Evolutionary conservation across 306 rosid genomes (phyloP).

Genomic region (Biancaea sappan): DNA sequence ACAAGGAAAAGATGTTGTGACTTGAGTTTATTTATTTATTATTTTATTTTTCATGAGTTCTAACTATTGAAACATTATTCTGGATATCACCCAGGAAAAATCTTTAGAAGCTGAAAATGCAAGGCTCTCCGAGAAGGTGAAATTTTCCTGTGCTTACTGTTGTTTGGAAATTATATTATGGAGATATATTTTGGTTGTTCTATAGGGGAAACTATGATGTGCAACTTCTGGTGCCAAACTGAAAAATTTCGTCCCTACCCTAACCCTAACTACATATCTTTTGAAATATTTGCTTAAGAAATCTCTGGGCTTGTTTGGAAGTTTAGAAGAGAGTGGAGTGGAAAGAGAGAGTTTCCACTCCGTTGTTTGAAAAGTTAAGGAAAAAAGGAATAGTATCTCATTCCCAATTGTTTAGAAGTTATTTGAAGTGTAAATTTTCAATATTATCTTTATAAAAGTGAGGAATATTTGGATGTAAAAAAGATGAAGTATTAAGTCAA

Average conservation of each 20-base stretch:
- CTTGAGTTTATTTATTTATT: too few species aligned
- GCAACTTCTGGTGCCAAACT: not conserved
- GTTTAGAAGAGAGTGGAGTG: not conserved
- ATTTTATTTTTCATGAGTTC: not conserved
- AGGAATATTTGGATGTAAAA: not conserved
- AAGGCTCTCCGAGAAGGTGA: slow-evolving; percentile 10
- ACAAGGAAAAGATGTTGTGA: not conserved
- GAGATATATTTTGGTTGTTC: not conserved
- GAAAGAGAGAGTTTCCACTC: not conserved
- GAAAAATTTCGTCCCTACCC: not conserved
- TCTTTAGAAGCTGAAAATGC: slow-evolving; percentile 13
- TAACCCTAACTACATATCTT: not conserved
- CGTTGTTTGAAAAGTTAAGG: not conserved
- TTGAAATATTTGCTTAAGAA: not conserved
- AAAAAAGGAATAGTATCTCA: not conserved
- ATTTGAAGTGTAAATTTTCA: not conserved
- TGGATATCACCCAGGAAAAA: slow-evolving; percentile 3
- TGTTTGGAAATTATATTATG: not conserved
- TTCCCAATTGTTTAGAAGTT: not conserved
- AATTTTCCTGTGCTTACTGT: not conserved
- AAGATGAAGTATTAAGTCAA: too few species aligned
- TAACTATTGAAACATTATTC: not conserved
- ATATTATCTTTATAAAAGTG: not conserved
- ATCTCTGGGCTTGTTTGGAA: not conserved
- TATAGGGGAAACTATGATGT: not conserved